phyloP scores from a whole-genome alignment of 805 yeast species.

The Candida verbasci region DNA sequence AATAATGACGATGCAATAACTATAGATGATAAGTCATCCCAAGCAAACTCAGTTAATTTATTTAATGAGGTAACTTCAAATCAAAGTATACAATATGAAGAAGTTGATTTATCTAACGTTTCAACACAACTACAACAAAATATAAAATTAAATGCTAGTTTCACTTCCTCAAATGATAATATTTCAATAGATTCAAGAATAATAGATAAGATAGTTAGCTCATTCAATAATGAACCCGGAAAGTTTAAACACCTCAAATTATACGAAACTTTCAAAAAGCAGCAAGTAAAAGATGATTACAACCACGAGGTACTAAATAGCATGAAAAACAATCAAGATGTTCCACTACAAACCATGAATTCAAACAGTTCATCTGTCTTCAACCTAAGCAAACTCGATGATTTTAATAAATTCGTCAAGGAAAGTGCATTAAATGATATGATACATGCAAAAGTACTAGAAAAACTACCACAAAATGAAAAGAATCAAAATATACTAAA shows the following conservation, averaged over 20 bases:
- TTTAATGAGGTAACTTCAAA: too few relatives aligned
- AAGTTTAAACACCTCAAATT: constrained; percentile 22
- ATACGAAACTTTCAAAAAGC: constrained; percentile 17
- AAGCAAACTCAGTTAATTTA: too few relatives aligned
- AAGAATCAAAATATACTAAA: constrained; percentile 17
- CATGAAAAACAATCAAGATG: constrained; percentile 11
- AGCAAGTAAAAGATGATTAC: constrained; percentile 4
- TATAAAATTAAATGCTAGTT: too few relatives aligned
- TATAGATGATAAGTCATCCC: too few relatives aligned
- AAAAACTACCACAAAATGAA: constrained; percentile 3
- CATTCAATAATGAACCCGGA: constrained; percentile 7
- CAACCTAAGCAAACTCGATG: constrained; percentile 28
- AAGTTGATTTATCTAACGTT: constrained; percentile 1
- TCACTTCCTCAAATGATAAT: too few relatives aligned
- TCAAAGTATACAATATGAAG: background rate
- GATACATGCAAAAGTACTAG: constrained; percentile 18
- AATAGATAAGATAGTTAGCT: constrained; percentile 14
- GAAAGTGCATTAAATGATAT: constrained; percentile 31
- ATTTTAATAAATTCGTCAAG: constrained; percentile 28
- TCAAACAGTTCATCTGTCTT: constrained; percentile 20
- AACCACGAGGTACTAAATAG: constrained; percentile 3
- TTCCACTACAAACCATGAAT: constrained; percentile 13
- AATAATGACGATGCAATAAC: background rate
- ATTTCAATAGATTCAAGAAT: constrained; percentile 22
- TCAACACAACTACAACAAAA: too few relatives aligned